phyloP scores from a whole-genome alignment of 257 asterid species.

The Solanum rostratum region DNA sequence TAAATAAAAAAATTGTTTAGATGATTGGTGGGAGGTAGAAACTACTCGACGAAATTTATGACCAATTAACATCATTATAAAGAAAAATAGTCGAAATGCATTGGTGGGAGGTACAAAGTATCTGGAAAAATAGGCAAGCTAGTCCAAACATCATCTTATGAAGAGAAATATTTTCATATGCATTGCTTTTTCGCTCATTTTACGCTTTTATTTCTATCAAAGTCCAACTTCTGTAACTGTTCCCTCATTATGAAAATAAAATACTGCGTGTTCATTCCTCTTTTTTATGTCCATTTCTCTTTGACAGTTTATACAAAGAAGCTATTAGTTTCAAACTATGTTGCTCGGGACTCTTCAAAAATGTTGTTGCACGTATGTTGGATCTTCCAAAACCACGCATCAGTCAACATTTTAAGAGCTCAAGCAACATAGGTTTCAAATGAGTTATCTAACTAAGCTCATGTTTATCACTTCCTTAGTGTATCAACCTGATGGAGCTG shows the following conservation, averaged over 20 bases:
- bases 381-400: background rate
- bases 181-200: background rate
- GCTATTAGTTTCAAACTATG: background rate
- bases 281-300: background rate
- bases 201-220: background rate
- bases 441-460: background rate
- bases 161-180: background rate
- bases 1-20: background rate
- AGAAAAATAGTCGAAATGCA: background rate
- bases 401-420: background rate
- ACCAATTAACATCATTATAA: background rate
- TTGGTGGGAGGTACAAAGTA: background rate
- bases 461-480: conserved; percentile 22
- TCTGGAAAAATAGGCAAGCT: background rate
- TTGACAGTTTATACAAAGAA: background rate
- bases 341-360: background rate
- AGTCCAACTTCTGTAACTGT: background rate
- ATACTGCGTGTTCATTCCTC: background rate
- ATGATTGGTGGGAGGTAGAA: background rate
- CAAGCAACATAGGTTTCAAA: background rate
- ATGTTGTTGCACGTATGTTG: background rate
- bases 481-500: conserved; percentile 66
- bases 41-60: background rate
- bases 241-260: background rate
- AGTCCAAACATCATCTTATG: background rate